Evolutionary conservation across 169 alveolate genomes (phyloP).

Genomic region (Babesia bigemina): DNA sequence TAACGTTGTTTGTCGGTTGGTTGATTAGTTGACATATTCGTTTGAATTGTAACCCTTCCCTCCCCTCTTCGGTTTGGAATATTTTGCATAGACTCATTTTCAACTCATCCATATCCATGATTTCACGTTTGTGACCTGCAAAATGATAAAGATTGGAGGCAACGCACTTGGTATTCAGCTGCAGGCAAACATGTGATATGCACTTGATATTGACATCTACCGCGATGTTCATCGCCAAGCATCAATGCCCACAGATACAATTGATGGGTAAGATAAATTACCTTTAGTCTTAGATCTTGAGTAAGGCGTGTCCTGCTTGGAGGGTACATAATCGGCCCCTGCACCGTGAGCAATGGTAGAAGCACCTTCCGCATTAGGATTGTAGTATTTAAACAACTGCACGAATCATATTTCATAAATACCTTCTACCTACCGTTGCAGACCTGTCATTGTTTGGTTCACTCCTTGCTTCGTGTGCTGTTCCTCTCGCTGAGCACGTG

Average conservation of each 20-base stretch:
- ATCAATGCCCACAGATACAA: neutral
- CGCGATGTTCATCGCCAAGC: neutral
- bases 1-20: slow-evolving; percentile 54
- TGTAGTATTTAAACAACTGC: slow-evolving; percentile 66
- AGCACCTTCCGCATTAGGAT: slow-evolving; percentile 44
- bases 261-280: neutral
- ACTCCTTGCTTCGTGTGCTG: slow-evolving; percentile 57
- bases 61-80: slow-evolving; percentile 67
- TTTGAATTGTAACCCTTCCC: slow-evolving; percentile 65
- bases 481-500: slow-evolving; percentile 39
- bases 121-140: slow-evolving; percentile 35
- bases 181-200: neutral
- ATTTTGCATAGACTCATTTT: slow-evolving; percentile 66
- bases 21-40: slow-evolving; percentile 52
- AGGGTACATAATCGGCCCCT: neutral
- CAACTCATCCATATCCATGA: slow-evolving; percentile 62
- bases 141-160: neutral
- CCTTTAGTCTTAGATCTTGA: slow-evolving; percentile 52
- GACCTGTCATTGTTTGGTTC: slow-evolving; percentile 46
- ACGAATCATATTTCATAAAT: neutral
- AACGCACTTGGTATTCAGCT: neutral
- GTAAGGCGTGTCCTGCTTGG: slow-evolving; percentile 54
- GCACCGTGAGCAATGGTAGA: slow-evolving; percentile 5
- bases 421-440: slow-evolving; percentile 34
- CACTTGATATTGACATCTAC: neutral